phyloP scores from a whole-genome alignment of 2,329 filamentous ascomycete genomes.

The Leptographium procerum region DNA sequence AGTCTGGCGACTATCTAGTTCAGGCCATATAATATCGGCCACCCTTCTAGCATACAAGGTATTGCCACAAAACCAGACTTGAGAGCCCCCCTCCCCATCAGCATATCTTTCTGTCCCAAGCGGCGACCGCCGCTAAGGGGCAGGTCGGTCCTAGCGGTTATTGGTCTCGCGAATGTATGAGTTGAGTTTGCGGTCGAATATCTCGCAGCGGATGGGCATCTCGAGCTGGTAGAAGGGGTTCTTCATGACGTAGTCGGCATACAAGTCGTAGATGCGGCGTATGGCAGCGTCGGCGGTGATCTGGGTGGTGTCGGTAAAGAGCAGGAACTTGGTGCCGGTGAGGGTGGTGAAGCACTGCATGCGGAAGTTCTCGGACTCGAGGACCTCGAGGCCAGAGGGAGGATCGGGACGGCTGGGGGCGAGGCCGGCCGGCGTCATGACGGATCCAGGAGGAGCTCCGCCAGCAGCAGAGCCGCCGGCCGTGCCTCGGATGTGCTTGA shows the following conservation, averaged over 20 bases:
- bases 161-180: conserved; percentile 69
- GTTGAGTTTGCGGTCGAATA: conserved; percentile 78
- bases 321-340: conserved; percentile 87
- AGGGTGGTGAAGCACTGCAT: conserved; percentile 92
- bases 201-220: conserved; percentile 93
- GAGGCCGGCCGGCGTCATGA: conserved; percentile 12
- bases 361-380: conserved; percentile 90
- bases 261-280: conserved; percentile 81
- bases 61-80: not conserved
- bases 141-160: conserved; percentile 30
- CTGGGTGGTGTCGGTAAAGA: conserved; percentile 87
- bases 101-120: not conserved
- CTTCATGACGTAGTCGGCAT: conserved; percentile 97
- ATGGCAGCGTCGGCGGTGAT: conserved; percentile 78
- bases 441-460: conserved; percentile 6
- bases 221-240: conserved; percentile 98
- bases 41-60: not conserved
- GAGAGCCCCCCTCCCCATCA: too few species aligned
- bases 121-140: not conserved
- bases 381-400: conserved; percentile 73
- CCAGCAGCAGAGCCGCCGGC: conserved; percentile 8
- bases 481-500: conserved; percentile 23
- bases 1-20: not conserved
- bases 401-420: conserved; percentile 44
- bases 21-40: not conserved